Evolutionary conservation across 106 monocot species (phyloP), one percentile per base, ranked within the genome.

Genomic region (Dendrobium huoshanense): DNA sequence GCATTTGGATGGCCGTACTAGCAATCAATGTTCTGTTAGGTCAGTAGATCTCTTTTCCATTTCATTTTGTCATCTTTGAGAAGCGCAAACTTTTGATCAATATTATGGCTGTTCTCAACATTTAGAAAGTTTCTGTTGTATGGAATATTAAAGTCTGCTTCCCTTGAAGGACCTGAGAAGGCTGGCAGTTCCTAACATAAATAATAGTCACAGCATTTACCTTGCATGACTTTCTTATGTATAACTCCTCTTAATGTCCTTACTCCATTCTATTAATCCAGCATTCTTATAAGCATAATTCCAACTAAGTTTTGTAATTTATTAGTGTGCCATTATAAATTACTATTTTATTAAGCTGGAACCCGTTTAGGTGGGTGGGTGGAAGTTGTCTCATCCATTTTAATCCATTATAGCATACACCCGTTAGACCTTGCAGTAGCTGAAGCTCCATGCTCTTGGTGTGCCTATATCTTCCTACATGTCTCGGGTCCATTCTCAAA

Each of bases 11-110:
- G 95, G 99, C 68, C 89, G 99, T 79, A 87, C 90, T 55, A 95
- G 95, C 54, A 73, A 75, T 82, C 99, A 99, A 75, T 99, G 95
- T 75, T 95, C 99, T 64, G 95, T 91, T 81, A 99, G 99, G 99
- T 95, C 45, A 88, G 59, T 72, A 41, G 20, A 37, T 37, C 70
- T 70, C 2, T 70, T 31, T 68, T 6, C 7, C 29, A 68, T 70
- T 74, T 44, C 18, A n/a, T 44, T 44, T 43, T 42, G 4, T 74
- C 15, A 33, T 29, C 15, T 29, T 31, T 70, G 70, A 70, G 13
- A 70, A 29, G 5, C 3, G 10, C 61, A 22, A 61, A 61, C 61
- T 22, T 61, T 61, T 61, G n/a, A 22, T 61, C 7, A 61, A 22
- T 61, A 22, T 61, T 8, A 61, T 22, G 19, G 61, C 5, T 61